Conservation (phyloP, 805 yeast genomes). For the Candida golubevii region DNA sequence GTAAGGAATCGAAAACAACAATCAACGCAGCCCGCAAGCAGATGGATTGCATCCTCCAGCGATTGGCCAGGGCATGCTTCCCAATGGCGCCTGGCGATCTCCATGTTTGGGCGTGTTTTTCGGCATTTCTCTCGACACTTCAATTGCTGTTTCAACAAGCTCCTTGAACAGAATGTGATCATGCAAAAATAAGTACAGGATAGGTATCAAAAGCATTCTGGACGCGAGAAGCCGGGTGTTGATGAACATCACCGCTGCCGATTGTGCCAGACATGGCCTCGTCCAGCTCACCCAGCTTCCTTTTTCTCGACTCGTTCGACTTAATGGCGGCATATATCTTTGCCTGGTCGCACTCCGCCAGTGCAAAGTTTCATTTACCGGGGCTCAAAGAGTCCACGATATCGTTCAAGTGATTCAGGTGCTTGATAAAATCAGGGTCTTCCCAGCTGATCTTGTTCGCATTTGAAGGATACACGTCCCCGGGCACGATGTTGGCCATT, state of each 20-base stretch:
- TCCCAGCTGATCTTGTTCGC: slow-evolving; percentile 21
- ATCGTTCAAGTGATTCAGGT: slow-evolving; percentile 35
- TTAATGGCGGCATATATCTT: slow-evolving; percentile 28
- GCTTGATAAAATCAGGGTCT: slow-evolving; percentile 25
- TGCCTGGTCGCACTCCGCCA: slow-evolving; percentile 29
- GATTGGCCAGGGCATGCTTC: too few relatives aligned
- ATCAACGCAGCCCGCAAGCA: slow-evolving; percentile 8
- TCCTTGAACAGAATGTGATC: slow-evolving; percentile 27
- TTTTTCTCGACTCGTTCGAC: slow-evolving; percentile 18
- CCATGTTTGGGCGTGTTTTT: not conserved
- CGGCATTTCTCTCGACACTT: slow-evolving; percentile 1
- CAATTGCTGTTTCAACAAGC: slow-evolving; percentile 23
- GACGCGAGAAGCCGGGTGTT: slow-evolving; percentile 34
- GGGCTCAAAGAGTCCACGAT: slow-evolving; percentile 36
- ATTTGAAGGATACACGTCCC: slow-evolving; percentile 23
- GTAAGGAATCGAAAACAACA: not conserved
- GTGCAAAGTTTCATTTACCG: slow-evolving; percentile 27
- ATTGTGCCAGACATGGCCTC: slow-evolving; percentile 25
- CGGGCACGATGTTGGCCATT: slow-evolving; percentile 34
- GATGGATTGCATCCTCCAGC: slow-evolving; percentile 1
- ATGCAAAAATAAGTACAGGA: slow-evolving; percentile 28
- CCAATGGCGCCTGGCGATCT: too few relatives aligned
- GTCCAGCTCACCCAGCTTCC: slow-evolving; percentile 5
- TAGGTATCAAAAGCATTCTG: slow-evolving; percentile 30
- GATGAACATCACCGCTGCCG: slow-evolving; percentile 36